These are phyloP conservation scores for Zymoseptoria tritici DNA, from an alignment of 2,329 filamentous ascomycete species.

Conservation along the genomic window DNA sequence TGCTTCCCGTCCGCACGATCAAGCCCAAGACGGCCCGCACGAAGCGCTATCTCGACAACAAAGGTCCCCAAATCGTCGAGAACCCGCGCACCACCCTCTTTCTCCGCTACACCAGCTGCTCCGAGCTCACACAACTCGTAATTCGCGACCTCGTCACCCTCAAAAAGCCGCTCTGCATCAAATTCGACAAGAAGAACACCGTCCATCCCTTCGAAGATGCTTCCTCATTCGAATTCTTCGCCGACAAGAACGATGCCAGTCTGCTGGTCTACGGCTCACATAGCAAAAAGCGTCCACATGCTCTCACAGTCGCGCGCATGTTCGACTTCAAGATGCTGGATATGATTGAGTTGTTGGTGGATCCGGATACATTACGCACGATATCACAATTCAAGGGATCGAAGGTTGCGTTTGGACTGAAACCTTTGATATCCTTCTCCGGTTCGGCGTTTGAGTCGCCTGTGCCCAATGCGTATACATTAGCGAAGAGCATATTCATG, in stretches of 20 bases:
- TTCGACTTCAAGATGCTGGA: slow-evolving; percentile 86
- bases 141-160: slow-evolving; percentile 78
- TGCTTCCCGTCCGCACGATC: slow-evolving; percentile 52
- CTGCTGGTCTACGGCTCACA: slow-evolving; percentile 76
- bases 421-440: slow-evolving; percentile 86
- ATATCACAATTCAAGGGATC: slow-evolving; percentile 65
- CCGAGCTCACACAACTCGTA: slow-evolving; percentile 72
- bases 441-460: slow-evolving; percentile 82
- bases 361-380: slow-evolving; percentile 63
- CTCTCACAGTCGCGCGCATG: slow-evolving; percentile 71
- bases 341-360: slow-evolving; percentile 85
- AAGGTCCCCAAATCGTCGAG: slow-evolving; percentile 80
- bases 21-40: slow-evolving; percentile 71
- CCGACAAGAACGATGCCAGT: slow-evolving; percentile 88
- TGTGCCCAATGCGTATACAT: slow-evolving; percentile 68
- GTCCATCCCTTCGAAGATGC: slow-evolving; percentile 92
- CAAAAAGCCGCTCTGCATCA: slow-evolving; percentile 75
- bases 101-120: slow-evolving; percentile 78
- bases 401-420: slow-evolving; percentile 64
- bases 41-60: slow-evolving; percentile 89
- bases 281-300: slow-evolving; percentile 93
- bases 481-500: slow-evolving; percentile 77
- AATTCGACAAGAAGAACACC: slow-evolving; percentile 94
- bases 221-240: slow-evolving; percentile 86
- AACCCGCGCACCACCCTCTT: slow-evolving; percentile 87